Evolutionary conservation across 2,329 filamentous ascomycete genomes (phyloP).

Genomic region (Penicillium psychrosexuale): DNA sequence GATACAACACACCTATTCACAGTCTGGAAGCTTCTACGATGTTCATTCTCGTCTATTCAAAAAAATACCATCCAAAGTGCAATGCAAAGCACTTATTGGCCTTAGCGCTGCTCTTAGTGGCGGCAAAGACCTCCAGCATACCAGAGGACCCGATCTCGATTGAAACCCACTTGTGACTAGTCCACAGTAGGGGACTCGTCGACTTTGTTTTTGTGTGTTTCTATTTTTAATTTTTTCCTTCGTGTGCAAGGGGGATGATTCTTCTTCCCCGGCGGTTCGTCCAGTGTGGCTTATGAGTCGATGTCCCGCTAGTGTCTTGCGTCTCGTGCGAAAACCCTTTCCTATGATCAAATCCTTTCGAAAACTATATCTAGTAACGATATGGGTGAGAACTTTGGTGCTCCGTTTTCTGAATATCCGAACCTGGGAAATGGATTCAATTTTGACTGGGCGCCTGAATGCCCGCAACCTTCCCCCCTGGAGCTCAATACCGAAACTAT

Average conservation of each 20-base stretch:
- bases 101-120: slow-evolving; percentile 9
- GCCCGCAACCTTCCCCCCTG: slow-evolving; percentile 15
- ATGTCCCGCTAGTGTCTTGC: not conserved
- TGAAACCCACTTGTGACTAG: slow-evolving; percentile 3
- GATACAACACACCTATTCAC: not conserved
- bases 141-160: slow-evolving; percentile 14
- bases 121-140: slow-evolving; percentile 23
- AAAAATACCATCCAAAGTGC: not conserved
- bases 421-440: slow-evolving; percentile 8
- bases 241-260: not conserved
- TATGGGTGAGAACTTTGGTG: slow-evolving; percentile 8
- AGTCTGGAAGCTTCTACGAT: not conserved
- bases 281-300: not conserved
- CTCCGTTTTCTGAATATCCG: slow-evolving; percentile 4
- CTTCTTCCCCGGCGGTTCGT: not conserved
- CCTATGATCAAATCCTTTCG: not conserved
- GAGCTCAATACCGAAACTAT: slow-evolving; percentile 15
- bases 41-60: not conserved
- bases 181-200: not conserved
- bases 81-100: not conserved
- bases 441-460: slow-evolving; percentile 19
- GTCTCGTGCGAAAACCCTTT: not conserved
- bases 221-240: not conserved
- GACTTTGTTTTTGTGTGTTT: slow-evolving; percentile 1
- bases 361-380: not conserved